Conservation (phyloP, 345 rosid genomes). For the Raphanus sativus region DNA sequence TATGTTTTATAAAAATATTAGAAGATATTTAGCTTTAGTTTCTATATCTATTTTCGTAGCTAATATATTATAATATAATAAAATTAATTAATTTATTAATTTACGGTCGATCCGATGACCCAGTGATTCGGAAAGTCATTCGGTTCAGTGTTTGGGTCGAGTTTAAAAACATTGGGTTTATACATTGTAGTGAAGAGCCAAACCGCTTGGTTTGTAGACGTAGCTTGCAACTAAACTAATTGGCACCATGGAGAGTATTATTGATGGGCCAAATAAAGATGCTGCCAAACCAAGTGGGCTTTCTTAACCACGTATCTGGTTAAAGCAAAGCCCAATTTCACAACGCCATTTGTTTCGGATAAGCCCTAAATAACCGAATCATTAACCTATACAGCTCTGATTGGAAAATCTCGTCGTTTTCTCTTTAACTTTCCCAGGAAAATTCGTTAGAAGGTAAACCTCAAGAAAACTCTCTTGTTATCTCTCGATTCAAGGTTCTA, state of each 20-base stretch:
- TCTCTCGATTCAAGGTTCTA: neutral
- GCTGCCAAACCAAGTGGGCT: neutral
- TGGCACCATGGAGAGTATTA: neutral
- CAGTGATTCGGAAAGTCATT: no score
- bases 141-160: no score
- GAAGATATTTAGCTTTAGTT: no score
- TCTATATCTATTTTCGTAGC: no score
- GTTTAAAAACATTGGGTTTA: no score
- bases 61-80: no score
- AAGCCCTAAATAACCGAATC: slow-evolving; percentile 37
- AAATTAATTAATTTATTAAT: no score
- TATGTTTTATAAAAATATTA: no score
- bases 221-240: neutral
- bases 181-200: no score
- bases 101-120: no score
- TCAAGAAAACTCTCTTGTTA: neutral
- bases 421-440: slow-evolving; percentile 6
- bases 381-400: neutral
- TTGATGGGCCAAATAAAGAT: neutral
- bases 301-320: neutral
- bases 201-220: neutral
- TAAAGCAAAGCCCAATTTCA: neutral
- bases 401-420: slow-evolving; percentile 10
- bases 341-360: slow-evolving; percentile 10
- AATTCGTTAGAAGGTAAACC: slow-evolving; percentile 19